Evolutionary conservation across 225 moss, liverwort and hornwort species (phyloP).

Genomic region (Asterella californica): DNA sequence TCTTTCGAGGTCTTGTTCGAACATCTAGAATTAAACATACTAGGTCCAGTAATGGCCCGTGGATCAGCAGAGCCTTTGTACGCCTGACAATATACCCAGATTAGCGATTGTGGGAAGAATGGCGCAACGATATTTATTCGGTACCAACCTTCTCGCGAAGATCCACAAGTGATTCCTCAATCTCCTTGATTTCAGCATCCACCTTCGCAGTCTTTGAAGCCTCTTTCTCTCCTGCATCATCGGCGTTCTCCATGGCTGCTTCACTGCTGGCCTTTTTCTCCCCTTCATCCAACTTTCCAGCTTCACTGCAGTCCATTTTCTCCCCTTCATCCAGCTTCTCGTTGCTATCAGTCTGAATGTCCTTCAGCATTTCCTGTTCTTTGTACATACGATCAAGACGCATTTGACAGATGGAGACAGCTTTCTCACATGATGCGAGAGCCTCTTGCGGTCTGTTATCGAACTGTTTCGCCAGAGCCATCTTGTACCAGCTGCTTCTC

Average conservation of each 20-base stretch:
- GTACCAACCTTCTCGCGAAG: slow-evolving; percentile 65
- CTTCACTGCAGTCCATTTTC: slow-evolving; percentile 21
- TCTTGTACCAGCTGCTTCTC: slow-evolving; percentile 65
- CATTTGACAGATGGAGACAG: slow-evolving; percentile 76
- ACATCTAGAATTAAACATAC: background rate
- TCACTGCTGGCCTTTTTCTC: slow-evolving; percentile 16
- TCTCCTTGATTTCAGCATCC: slow-evolving; percentile 58
- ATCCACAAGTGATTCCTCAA: slow-evolving; percentile 78
- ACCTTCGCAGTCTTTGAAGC: background rate
- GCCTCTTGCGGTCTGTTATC: slow-evolving; percentile 77
- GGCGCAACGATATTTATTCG: background rate
- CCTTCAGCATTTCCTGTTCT: slow-evolving; percentile 38
- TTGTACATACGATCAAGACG: slow-evolving; percentile 58
- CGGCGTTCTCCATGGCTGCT: slow-evolving; percentile 25
- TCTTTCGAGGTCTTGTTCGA: background rate
- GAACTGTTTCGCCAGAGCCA: slow-evolving; percentile 76
- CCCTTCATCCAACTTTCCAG: background rate
- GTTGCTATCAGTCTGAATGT: background rate
- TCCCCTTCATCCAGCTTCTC: background rate
- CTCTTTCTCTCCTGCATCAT: slow-evolving; percentile 9
- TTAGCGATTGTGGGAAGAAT: background rate
- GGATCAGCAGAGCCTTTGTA: background rate
- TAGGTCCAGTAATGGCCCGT: background rate
- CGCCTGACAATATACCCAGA: too few species aligned
- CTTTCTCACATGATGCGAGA: slow-evolving; percentile 68